Conservation (phyloP, 768 basidiomycete species). For the Fibroporia radiculosa region DNA sequence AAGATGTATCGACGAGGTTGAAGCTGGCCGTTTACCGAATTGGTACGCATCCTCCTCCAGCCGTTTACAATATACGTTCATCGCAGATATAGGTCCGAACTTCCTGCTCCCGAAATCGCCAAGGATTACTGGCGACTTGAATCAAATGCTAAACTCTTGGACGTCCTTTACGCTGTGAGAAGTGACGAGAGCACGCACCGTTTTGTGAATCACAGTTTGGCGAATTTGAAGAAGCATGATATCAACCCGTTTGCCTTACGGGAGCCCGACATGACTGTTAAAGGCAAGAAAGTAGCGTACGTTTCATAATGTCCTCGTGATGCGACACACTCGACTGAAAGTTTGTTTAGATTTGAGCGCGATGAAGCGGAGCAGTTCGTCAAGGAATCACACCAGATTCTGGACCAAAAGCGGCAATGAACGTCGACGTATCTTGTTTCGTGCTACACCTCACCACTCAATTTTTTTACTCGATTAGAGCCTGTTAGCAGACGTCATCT, state of each 20-base stretch:
- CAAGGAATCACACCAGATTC: conserved; percentile 48
- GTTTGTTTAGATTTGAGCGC: conserved; percentile 50
- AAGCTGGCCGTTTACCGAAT: conserved; percentile 71
- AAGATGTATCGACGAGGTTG: conserved; percentile 75
- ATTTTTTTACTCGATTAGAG: too few relatives aligned
- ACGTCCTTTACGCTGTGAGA: conserved; percentile 86
- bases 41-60: conserved; percentile 39
- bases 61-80: neutral
- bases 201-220: conserved; percentile 94
- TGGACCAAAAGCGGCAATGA: conserved; percentile 30
- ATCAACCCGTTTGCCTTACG: conserved; percentile 86
- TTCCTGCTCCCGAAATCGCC: conserved; percentile 79
- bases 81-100: conserved; percentile 41
- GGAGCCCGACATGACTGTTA: conserved; percentile 81
- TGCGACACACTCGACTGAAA: conserved; percentile 7
- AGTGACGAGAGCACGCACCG: conserved; percentile 91
- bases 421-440: neutral
- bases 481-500: too few relatives aligned
- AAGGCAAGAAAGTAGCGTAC: conserved; percentile 69
- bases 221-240: conserved; percentile 74
- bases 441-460: neutral
- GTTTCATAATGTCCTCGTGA: conserved; percentile 1
- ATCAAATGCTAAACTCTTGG: conserved; percentile 68
- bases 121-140: conserved; percentile 91
- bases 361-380: conserved; percentile 61